These are phyloP conservation scores for Rubia balearica DNA, from an alignment of 305 asterid species.

Conservation along the genomic window DNA sequence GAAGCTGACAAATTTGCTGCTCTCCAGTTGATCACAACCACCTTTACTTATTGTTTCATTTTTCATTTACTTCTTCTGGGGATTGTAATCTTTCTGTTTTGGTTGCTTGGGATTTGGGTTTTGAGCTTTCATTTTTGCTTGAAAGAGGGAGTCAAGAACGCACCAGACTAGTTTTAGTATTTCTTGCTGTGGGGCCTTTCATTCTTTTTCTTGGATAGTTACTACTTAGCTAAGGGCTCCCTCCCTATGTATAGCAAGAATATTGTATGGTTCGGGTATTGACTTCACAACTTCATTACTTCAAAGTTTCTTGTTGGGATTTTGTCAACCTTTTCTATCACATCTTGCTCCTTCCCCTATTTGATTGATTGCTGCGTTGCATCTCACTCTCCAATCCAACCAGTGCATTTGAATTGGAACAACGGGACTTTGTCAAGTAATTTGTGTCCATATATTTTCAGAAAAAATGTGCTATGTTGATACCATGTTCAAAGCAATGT, in stretches of 20 bases:
- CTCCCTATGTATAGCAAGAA: slow-evolving; percentile 26
- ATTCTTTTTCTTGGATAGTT: neutral
- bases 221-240: slow-evolving; percentile 11
- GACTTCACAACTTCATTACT: slow-evolving; percentile 46
- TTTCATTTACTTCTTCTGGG: neutral
- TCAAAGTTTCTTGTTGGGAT: slow-evolving; percentile 12
- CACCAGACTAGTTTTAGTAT: slow-evolving; percentile 42
- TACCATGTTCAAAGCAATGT: too few relatives aligned
- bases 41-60: slow-evolving; percentile 13
- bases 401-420: too few relatives aligned
- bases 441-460: too few relatives aligned
- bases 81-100: neutral
- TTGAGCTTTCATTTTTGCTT: slow-evolving; percentile 13
- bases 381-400: neutral
- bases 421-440: neutral
- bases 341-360: neutral
- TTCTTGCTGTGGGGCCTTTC: slow-evolving; percentile 24
- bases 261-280: slow-evolving; percentile 93
- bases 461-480: too few relatives aligned
- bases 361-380: neutral
- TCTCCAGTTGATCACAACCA: slow-evolving; percentile 30
- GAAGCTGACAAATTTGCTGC: slow-evolving; percentile 38
- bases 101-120: neutral
- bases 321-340: slow-evolving; percentile 6
- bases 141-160: slow-evolving; percentile 85